These are phyloP conservation scores for Suillus americanus DNA, from an alignment of 768 basidiomycete genomes.

Conservation along the genomic window DNA sequence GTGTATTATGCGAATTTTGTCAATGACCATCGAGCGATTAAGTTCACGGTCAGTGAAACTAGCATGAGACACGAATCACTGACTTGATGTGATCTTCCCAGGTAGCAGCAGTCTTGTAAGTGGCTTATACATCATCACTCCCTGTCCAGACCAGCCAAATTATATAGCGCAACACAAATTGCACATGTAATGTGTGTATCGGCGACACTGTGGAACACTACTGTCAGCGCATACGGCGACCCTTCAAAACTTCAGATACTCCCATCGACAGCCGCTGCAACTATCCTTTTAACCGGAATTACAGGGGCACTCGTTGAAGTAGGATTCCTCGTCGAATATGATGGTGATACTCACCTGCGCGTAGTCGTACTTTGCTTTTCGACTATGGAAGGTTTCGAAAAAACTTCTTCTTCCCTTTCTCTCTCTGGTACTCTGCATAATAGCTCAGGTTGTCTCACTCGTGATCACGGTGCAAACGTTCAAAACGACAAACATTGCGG, in stretches of 20 bases:
- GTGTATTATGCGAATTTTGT: conserved; percentile 25
- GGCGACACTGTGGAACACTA: not conserved
- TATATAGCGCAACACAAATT: not conserved
- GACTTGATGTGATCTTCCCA: not conserved
- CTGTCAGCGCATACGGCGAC: not conserved
- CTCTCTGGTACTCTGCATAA: not conserved
- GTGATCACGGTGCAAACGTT: not conserved
- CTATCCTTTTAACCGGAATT: not conserved
- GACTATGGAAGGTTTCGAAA: conserved; percentile 2
- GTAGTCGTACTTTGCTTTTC: not conserved
- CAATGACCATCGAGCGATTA: conserved; percentile 15
- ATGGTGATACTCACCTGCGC: not conserved
- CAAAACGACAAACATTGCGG: not conserved
- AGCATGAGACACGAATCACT: not conserved
- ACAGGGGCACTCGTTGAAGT: not conserved
- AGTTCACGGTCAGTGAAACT: conserved; percentile 17
- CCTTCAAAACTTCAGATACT: not conserved
- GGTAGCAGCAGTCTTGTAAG: conserved; percentile 9
- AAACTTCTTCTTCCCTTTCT: not conserved
- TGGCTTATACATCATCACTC: not conserved
- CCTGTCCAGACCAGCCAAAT: not conserved
- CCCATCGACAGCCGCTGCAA: not conserved
- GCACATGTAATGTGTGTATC: conserved; percentile 1
- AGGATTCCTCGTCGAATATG: not conserved
- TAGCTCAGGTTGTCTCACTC: not conserved